Base-by-base conservation (phyloP, 208 protist species). In the Trypanosoma mega region DNA sequence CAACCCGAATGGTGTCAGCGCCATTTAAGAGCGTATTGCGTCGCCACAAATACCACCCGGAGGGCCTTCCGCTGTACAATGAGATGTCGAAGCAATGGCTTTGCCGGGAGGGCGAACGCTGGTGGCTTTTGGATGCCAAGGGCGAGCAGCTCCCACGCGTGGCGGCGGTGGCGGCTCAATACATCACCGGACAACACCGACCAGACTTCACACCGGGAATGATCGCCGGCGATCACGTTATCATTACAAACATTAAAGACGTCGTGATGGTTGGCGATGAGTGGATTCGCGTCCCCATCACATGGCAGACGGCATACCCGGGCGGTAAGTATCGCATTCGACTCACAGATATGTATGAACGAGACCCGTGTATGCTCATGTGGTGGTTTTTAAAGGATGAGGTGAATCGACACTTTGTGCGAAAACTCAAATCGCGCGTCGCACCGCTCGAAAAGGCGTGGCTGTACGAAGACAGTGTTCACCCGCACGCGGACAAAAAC, bases 281-380 rank as follows among this genome's bases (percentile, higher is more conserved):
- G 31, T 93, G 87, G 85, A 85, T 94, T 66, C 85, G 90, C 2
- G 84, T 93, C 24, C 90, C 90, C 24, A 93, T 96, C 64, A 93
- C 86, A 26, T 96, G 90, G 87, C 85, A 94, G 60, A 93, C 90
- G 29, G 84, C 83, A 23, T 96, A 96, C 78, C 90, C 90, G 2
- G 87, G 87, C 33, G 90, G 90, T 26, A 90, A 92, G 74, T 96
- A 96, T 60, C 87, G 90, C 34, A 80, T 96, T 50, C 85, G 90
- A 0, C 78, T 92, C 16, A 87, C 83, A 2, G 87, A 96, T 49
- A 94, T 96, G 90, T 96, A 93, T 73, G 85, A 96, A 67, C 87
- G 90, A 2, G 90, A 96, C 62, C 90, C 90, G 3, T 96, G 90
- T 76, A 96, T 96, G 90, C 74, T 96, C 30, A 92, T 96, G 85